Conservation (phyloP, 78 protist species). For the slime mould (Dictyostelium discoideum) region DNA sequence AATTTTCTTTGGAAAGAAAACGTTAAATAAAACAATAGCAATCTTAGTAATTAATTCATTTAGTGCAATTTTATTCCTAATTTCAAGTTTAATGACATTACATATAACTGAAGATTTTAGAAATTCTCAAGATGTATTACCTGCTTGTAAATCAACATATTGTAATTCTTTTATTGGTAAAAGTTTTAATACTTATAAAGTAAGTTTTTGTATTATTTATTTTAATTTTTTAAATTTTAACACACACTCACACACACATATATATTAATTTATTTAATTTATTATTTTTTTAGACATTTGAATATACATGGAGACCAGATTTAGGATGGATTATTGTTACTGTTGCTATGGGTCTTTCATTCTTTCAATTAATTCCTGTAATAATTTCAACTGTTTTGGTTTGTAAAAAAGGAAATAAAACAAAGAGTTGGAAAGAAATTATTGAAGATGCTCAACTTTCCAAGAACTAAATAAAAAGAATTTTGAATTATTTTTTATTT, state of each 20-base stretch:
- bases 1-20: neutral
- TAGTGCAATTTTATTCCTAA: neutral
- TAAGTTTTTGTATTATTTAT: no score
- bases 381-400: neutral
- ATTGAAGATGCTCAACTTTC: slow-evolving; percentile 6
- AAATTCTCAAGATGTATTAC: neutral
- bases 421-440: slow-evolving; percentile 2
- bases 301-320: slow-evolving; percentile 7
- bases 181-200: neutral
- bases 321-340: slow-evolving; percentile 8
- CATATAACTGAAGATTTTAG: slow-evolving; percentile 1
- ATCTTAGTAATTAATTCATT: neutral
- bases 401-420: neutral
- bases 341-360: neutral
- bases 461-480: neutral
- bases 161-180: slow-evolving; percentile 18
- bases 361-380: neutral
- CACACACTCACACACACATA: no score
- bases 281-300: neutral
- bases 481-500: no score
- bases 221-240: no score
- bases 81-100: neutral
- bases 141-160: neutral
- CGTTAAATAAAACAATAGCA: neutral
- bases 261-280: no score